Base-by-base conservation (phyloP, 2,329 filamentous ascomycete genomes). In the Ceratocystis alfenasii region DNA sequence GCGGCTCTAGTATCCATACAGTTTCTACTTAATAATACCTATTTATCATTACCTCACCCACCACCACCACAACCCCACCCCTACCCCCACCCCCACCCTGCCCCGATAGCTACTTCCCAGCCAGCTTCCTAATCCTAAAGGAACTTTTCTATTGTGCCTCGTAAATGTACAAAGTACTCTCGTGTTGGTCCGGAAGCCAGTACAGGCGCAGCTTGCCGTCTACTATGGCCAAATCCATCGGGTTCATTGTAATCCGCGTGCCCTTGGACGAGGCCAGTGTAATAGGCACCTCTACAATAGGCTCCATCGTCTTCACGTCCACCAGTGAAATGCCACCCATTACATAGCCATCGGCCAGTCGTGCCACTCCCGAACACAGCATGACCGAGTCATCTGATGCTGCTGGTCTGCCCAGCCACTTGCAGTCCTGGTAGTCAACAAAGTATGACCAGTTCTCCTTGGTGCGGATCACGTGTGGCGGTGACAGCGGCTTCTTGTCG, bases 341-440 rank as follows among this genome's bases (percentile, higher is more conserved):
- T 3, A 69, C 72, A 50, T 73, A 72, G 3, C 68, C 71, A 12
- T 68, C 65, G 20, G 67, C 67, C 33, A 68, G 48, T 12, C 71
- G 72, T 3, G 77, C 75, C 6, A 80, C 75, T 1, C 79, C 79
- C 0, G 76, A 76, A 68, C 78, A 80, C 15, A 81, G 73, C 78
- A 80, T 79, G 8, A 80, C 71, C 15, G 75, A 73, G n/a, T 68
- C 70, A n/a, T 69, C 69, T 61, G 77, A 77, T 5, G 71, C 68
- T 8, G 70, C 67, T 15, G 75, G 74, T 68, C 74, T 75, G 3
- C 78, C 79, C 0, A 81, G 72, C 70, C 76, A 80, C 69, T 81
- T 81, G 72, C 78, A 81, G 73, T 81, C 79, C 70, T 81, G 78
- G 69, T 80, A 80, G 67, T 80, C 79, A 65, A 78, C 70, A 70